Evolutionary conservation across 2,329 filamentous ascomycete species (phyloP).

Genomic region (Drechslerella coelobrocha): DNA sequence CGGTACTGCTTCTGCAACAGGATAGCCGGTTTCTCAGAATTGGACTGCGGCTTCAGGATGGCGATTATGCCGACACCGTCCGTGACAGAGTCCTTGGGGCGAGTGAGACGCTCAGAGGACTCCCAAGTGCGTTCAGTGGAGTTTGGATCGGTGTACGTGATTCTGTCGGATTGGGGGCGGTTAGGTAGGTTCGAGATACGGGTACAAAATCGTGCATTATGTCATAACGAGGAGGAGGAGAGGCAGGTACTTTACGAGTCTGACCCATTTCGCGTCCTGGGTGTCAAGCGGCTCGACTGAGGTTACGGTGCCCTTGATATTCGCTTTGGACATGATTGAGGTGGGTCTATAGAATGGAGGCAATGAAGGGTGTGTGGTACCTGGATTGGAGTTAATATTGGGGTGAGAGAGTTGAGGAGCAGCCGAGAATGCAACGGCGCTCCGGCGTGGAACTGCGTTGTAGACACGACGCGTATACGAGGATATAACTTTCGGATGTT

Average conservation of each 20-base stretch:
- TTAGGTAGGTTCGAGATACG: slow-evolving; percentile 12
- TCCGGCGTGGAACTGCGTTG: too few species aligned
- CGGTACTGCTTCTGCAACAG: slow-evolving; percentile 73
- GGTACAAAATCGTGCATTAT: slow-evolving; percentile 6
- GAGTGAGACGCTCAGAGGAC: slow-evolving; percentile 73
- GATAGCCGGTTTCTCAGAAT: slow-evolving; percentile 59
- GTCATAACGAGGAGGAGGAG: slow-evolving; percentile 1
- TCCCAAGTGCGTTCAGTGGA: slow-evolving; percentile 72
- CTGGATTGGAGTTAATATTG: too few species aligned
- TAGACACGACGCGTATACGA: too few species aligned
- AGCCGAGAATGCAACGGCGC: too few species aligned
- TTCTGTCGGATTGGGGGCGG: slow-evolving; percentile 56
- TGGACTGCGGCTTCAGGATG: slow-evolving; percentile 64
- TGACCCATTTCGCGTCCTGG: slow-evolving; percentile 67
- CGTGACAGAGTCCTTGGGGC: slow-evolving; percentile 68
- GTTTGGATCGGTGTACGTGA: slow-evolving; percentile 70
- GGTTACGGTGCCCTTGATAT: slow-evolving; percentile 51
- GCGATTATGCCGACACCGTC: slow-evolving; percentile 78
- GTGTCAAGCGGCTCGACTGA: slow-evolving; percentile 52
- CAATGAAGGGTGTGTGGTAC: too few species aligned
- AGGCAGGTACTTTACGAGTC: slow-evolving; percentile 64
- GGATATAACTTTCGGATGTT: too few species aligned
- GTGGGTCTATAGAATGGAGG: slow-evolving; percentile 3
- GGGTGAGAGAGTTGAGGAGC: too few species aligned
- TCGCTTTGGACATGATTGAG: slow-evolving; percentile 45